A percentile compares a stretch with the other conserved stretches of the same genome.
phyloP scores from a whole-genome alignment of 148 eudicot species.

The Persicaria tinctoria region DNA sequence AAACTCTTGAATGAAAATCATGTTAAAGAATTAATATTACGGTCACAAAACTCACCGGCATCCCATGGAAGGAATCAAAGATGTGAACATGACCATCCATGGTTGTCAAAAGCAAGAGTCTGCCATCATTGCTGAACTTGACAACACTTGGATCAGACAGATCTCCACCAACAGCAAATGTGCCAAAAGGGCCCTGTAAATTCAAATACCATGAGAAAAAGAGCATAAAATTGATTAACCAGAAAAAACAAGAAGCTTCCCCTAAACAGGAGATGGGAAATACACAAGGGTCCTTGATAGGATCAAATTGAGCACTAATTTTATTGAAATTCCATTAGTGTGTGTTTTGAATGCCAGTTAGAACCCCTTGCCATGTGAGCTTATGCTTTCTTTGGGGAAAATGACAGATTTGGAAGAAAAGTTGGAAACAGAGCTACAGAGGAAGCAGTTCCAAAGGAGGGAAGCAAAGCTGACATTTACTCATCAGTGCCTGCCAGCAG shows the following conservation, averaged over 20 bases:
- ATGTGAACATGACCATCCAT: constrained; percentile 78
- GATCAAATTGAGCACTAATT: neutral
- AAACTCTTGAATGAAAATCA: neutral
- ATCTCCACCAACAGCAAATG: constrained; percentile 78
- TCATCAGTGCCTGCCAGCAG: neutral
- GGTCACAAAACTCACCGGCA: constrained; percentile 49
- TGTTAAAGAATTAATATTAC: neutral
- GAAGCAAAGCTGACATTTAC: neutral
- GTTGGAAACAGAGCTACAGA: neutral
- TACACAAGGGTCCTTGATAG: neutral
- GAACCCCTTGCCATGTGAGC: neutral
- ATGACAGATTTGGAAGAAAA: neutral
- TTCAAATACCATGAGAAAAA: constrained; percentile 12
- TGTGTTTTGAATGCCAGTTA: too few relatives aligned
- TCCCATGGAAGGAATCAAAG: constrained; percentile 87
- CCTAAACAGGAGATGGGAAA: neutral
- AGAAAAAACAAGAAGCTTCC: neutral
- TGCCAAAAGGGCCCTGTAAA: constrained; percentile 90
- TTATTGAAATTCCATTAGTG: neutral
- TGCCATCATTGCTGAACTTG: constrained; percentile 90
- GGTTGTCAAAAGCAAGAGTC: constrained; percentile 86
- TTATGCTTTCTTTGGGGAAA: neutral
- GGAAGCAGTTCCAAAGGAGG: neutral
- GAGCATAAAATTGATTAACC: constrained; percentile 12
- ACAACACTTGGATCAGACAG: constrained; percentile 82